Evolutionary conservation across 2,329 filamentous ascomycete species (phyloP), one percentile per base, ranked within the genome.

Genomic region (Fusarium foetens): DNA sequence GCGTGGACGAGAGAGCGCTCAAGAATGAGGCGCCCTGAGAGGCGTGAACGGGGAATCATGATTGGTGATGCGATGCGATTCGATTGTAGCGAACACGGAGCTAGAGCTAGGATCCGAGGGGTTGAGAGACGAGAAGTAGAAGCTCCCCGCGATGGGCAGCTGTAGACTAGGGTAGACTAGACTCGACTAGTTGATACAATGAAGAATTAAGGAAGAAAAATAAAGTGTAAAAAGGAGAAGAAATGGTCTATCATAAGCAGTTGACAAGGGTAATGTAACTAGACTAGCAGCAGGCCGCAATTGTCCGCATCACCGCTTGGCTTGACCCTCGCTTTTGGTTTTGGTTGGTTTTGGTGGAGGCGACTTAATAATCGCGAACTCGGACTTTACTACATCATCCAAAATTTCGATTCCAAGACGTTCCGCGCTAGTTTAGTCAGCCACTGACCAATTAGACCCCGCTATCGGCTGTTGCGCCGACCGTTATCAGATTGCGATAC

Each of bases 41-140:
- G 77, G 76, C 81, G 81, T 60, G 82, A 81, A 66, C 82, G 80
- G 49, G 82, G 81, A 63, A 84, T 83, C 83, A 84, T 84, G 76
- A 67, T 73, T 38, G 66, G 54, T 29, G 62, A 65, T 48, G 58
- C 35, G 38, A 42, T 57, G 35, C 46, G 57, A 35, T 27, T 63
- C 63, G 49, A 51, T 23, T 59, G 55, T 45, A 70, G 66, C 70
- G 52, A 57, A 41, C 53, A 64, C 58, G 66, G 72, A 76, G 68
- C 66, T 75, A 54, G 54, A 62, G 62, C 45, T 67, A 58, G 43
- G 58, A 58, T 66, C 43, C 43, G 60, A 70, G 53, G 65, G 55
- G 54, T 39, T 51, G 48, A 35, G 31, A 35, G 53, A 53, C 48
- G 39, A 49, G 45, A 51, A n/a, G 39, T 36, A 67, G 63, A 75